Evolutionary conservation across 148 eudicot species (phyloP).

Genomic region (Arctostaphylos glauca): DNA sequence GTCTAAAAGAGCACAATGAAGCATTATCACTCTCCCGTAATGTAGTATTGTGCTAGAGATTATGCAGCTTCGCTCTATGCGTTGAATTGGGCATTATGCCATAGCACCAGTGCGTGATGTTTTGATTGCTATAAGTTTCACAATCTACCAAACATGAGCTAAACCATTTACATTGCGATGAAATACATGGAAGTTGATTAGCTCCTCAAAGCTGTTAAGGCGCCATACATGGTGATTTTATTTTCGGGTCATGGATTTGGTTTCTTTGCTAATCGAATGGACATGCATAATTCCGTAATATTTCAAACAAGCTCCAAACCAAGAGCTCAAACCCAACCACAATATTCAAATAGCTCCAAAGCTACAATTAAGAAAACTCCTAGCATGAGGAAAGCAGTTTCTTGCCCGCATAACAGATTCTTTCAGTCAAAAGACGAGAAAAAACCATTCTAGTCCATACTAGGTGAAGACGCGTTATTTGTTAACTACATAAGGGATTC

Average conservation of each 20-base stretch:
- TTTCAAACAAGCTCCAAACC: background rate
- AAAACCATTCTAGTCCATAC: background rate
- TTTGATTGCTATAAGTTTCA: background rate
- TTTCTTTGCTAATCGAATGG: too few species aligned
- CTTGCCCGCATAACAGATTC: background rate
- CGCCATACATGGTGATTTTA: constrained; percentile 80
- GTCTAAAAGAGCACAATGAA: background rate
- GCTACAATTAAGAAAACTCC: background rate
- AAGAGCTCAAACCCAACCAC: background rate
- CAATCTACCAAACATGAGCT: background rate
- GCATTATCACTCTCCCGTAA: background rate
- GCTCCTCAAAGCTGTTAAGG: constrained; percentile 66
- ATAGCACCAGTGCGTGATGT: background rate
- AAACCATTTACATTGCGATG: background rate
- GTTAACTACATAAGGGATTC: background rate
- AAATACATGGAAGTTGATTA: constrained; percentile 83
- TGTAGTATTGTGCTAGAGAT: background rate
- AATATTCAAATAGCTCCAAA: background rate
- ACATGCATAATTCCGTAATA: too few species aligned
- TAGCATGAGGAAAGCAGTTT: background rate
- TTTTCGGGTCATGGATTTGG: too few species aligned
- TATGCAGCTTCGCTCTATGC: background rate
- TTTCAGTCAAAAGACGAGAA: background rate
- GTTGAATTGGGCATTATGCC: background rate
- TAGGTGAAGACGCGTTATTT: background rate